These are phyloP conservation scores for Capillidium heterosporum DNA, from an alignment of 371 early-diverging fungal genomes.

Conservation along the genomic window DNA sequence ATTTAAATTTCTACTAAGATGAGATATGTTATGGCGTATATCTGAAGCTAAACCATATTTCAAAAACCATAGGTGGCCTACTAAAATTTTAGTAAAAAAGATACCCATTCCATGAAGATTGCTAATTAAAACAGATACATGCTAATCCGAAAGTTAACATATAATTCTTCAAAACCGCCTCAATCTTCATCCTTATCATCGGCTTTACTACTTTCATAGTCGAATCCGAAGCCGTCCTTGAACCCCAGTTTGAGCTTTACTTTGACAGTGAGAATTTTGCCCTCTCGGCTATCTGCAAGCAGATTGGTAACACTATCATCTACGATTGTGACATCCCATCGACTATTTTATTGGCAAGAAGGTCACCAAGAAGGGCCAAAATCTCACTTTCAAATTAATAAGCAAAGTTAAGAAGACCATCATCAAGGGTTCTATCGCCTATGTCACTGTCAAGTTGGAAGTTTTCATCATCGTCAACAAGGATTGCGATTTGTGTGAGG, in stretches of 20 bases:
- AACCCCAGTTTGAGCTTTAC: background rate
- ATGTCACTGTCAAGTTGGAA: constrained; percentile 1
- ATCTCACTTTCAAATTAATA: background rate
- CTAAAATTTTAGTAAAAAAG: too few species aligned
- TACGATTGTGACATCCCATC: background rate
- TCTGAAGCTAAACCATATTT: too few species aligned
- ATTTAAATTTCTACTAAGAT: too few species aligned
- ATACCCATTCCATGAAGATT: too few species aligned
- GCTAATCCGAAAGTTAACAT: too few species aligned
- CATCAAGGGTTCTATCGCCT: background rate
- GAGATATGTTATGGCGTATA: too few species aligned
- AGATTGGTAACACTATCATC: background rate
- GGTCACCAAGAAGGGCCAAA: background rate
- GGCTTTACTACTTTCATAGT: background rate
- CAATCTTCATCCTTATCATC: background rate
- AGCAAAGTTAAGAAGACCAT: background rate
- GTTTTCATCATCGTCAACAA: background rate
- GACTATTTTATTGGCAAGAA: background rate
- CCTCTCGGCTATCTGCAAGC: background rate
- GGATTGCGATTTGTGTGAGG: background rate
- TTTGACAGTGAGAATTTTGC: background rate
- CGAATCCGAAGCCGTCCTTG: too few species aligned
- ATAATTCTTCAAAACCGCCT: background rate
- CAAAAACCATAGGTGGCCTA: too few species aligned
- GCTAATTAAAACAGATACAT: too few species aligned